Evolutionary conservation across 805 yeast genomes (phyloP).

Genomic region (Cyberlindnera sargentensis): DNA sequence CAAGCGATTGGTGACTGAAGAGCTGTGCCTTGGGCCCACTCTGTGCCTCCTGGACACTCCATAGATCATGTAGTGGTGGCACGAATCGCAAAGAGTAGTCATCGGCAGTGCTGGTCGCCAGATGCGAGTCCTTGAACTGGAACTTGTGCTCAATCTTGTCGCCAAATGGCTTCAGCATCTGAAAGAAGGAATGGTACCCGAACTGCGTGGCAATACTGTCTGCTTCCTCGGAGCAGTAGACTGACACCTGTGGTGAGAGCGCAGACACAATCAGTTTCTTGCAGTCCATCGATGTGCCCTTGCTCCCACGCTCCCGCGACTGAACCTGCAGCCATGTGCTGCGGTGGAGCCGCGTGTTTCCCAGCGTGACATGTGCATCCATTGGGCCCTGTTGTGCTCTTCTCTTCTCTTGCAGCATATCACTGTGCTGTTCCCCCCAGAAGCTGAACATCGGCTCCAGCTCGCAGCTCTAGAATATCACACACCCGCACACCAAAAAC

Average conservation of each 20-base stretch:
- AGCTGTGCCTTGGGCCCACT: constrained; percentile 22
- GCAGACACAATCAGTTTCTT: constrained; percentile 29
- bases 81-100: constrained; percentile 53
- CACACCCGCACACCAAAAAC: too few species aligned
- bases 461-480: too few species aligned
- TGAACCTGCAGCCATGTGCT: constrained; percentile 7
- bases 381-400: constrained; percentile 1
- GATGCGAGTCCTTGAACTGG: constrained; percentile 44
- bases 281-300: constrained; percentile 21
- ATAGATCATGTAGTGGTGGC: constrained; percentile 30
- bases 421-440: too few species aligned
- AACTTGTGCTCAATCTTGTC: constrained; percentile 41
- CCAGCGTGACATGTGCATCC: constrained; percentile 12
- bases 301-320: constrained; percentile 5
- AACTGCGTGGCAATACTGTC: constrained; percentile 36
- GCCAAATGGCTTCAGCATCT: constrained; percentile 48
- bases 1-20: constrained; percentile 30
- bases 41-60: constrained; percentile 23
- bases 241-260: constrained; percentile 46
- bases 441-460: too few species aligned
- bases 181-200: constrained; percentile 39
- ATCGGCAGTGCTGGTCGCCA: constrained; percentile 40
- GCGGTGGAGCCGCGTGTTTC: constrained; percentile 15
- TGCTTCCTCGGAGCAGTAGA: constrained; percentile 40
- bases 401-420: too few species aligned